Conservation (phyloP, 2,329 filamentous ascomycete species). For the Xylaria sp. region DNA sequence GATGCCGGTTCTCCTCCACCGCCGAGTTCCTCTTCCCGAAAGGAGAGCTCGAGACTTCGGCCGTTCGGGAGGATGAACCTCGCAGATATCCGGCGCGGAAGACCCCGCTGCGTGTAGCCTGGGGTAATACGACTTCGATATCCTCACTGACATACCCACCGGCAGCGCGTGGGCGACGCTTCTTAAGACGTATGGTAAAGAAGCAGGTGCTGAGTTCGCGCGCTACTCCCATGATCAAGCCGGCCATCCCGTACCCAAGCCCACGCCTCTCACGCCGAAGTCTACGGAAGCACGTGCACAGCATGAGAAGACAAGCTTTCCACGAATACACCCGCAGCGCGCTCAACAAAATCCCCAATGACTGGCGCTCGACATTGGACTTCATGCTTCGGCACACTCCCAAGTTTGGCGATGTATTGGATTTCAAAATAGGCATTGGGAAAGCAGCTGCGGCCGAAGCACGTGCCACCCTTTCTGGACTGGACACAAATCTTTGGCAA, state of each 20-base stretch:
- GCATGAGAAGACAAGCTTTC: constrained; percentile 39
- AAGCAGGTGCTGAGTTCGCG: background rate
- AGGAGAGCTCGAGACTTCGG: background rate
- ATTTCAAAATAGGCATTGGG: constrained; percentile 46
- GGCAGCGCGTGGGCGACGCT: background rate
- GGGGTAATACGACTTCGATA: background rate
- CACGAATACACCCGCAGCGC: constrained; percentile 29
- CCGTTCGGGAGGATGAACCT: no score
- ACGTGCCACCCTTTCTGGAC: constrained; percentile 37
- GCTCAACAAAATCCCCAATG: constrained; percentile 18
- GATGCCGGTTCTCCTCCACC: constrained; percentile 38
- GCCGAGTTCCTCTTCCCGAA: background rate
- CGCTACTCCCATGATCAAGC: constrained; percentile 14
- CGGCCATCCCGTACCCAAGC: constrained; percentile 26
- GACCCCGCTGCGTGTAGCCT: background rate
- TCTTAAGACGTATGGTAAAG: background rate
- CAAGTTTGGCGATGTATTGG: constrained; percentile 38
- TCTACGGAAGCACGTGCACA: constrained; percentile 38
- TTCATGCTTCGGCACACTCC: constrained; percentile 45
- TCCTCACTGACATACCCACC: background rate
- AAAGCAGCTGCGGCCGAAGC: constrained; percentile 41
- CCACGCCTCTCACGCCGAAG: constrained; percentile 33
- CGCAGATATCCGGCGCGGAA: background rate
- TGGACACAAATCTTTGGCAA: constrained; percentile 42
- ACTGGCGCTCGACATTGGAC: constrained; percentile 40